Evolutionary conservation across 202 grass and related monocot genomes (phyloP).

Genomic region (Panicum hallii): DNA sequence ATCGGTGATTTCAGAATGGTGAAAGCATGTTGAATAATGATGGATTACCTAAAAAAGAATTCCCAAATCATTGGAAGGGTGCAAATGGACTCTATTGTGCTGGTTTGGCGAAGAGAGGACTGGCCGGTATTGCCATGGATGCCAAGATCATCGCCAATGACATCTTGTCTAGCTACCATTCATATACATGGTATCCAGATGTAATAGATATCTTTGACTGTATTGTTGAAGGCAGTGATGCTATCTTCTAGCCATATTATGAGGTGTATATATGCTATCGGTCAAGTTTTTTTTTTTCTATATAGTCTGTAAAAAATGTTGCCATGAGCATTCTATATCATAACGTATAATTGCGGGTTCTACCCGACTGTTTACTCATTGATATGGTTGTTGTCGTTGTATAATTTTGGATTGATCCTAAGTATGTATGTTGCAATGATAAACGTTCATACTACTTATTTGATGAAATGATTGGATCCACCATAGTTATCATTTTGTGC

Average conservation of each 20-base stretch:
- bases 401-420: too few species aligned
- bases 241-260: neutral
- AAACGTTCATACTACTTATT: too few species aligned
- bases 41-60: conserved; percentile 1
- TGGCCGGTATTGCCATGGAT: conserved; percentile 32
- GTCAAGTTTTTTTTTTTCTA: neutral
- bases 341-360: too few species aligned
- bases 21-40: conserved; percentile 16
- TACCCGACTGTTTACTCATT: too few species aligned
- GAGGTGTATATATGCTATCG: neutral
- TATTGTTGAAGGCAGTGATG: neutral
- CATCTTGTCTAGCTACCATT: neutral
- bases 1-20: conserved; percentile 33
- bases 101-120: conserved; percentile 8
- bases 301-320: neutral
- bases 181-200: neutral
- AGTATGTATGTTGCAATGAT: too few species aligned
- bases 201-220: neutral
- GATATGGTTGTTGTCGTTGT: too few species aligned
- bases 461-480: too few species aligned
- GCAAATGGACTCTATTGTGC: conserved; percentile 43
- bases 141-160: conserved; percentile 17
- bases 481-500: too few species aligned
- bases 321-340: neutral
- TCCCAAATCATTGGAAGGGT: conserved; percentile 41